Percentiles rank a stretch among this genome's conserved stretches.
These are phyloP conservation scores for Botrytis medusae DNA, from an alignment of 2,329 filamentous ascomycete genomes.

Conservation along the genomic window DNA sequence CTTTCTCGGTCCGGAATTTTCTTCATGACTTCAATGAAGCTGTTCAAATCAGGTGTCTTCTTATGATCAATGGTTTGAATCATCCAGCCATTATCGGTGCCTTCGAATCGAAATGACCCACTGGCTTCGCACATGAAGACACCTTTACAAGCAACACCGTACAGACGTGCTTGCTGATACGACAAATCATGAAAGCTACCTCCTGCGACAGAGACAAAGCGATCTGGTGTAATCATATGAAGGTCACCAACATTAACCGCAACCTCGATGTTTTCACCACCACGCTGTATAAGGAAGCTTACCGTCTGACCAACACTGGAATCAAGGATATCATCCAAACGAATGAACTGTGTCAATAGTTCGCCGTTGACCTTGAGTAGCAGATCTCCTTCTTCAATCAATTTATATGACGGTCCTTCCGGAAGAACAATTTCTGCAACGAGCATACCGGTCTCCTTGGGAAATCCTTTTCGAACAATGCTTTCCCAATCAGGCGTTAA, in stretches of 20 bases:
- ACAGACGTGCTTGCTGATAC: constrained; percentile 95
- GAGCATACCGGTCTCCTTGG: constrained; percentile 93
- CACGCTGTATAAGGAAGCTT: constrained; percentile 79
- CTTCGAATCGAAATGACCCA: constrained; percentile 93
- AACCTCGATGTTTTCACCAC: constrained; percentile 82
- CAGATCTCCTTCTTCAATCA: constrained; percentile 92
- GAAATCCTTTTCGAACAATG: constrained; percentile 77
- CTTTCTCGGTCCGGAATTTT: constrained; percentile 77
- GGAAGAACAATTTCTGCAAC: constrained; percentile 94
- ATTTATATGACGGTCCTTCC: constrained; percentile 79
- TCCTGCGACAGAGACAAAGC: constrained; percentile 91
- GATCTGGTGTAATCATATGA: constrained; percentile 91
- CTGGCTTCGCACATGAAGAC: constrained; percentile 94
- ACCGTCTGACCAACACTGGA: constrained; percentile 79
- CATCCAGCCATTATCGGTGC: constrained; percentile 87
- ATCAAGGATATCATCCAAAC: constrained; percentile 87
- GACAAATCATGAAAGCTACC: constrained; percentile 95
- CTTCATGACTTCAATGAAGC: constrained; percentile 90
- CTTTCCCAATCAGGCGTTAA: constrained; percentile 84
- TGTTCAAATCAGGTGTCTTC: constrained; percentile 80
- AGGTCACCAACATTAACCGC: constrained; percentile 80
- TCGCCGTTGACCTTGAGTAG: constrained; percentile 91
- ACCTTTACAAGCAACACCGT: constrained; percentile 87
- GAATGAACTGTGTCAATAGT: constrained; percentile 88
- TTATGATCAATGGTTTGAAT: constrained; percentile 91